Base-by-base conservation (phyloP, 139 green algal species). In the Volvox africanus region DNA sequence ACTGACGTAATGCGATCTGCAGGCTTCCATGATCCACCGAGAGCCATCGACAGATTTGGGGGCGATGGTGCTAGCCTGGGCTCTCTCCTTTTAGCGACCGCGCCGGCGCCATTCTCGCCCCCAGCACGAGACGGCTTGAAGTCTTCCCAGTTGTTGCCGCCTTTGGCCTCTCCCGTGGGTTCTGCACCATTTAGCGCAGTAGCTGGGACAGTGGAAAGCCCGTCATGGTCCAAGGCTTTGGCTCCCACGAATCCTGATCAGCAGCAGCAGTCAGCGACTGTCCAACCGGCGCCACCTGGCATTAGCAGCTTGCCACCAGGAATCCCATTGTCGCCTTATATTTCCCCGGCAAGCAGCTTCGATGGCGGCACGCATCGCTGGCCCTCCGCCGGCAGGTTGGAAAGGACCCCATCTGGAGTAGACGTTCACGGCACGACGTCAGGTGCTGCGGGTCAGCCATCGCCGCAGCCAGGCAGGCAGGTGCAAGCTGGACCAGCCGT, bases 61-160 rank as follows among this genome's bases (percentile, higher is more conserved):
- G 21, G 20, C 30, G 75, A 81, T 81, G 75, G 75, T 22, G 32
- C 2, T 61, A 1, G 33, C 32, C 24, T 61, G 1, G 17, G 17
- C 32, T 11, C 75, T 26, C 13, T 81, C 30, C 13, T 24, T 24
- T 11, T 55, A 30, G 75, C 32, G 1, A 13, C 75, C 3, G 75
- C 13, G 17, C 78, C 78, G 32, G 78, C 78, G 36, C 78, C 78
- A 22, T 84, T 84, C 36, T 84, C 78, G 36, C 78, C 78, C 21
- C 78, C 78, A 1, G 78, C 78, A 6, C 36, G 37, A 24, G 78
- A 84, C 19, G 36, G 36, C 35, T 84, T 22, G 78, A 84, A 44
- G 78, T 22, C 78, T n/a, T 37, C 78, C 22, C 36, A 55, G 44
- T 9, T 16, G 78, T 9, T 13, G 35, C 78, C 67, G 32, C 22